phyloP scores from a whole-genome alignment of 108 stramenopile genomes.

The Nitzschia inconspicua region DNA sequence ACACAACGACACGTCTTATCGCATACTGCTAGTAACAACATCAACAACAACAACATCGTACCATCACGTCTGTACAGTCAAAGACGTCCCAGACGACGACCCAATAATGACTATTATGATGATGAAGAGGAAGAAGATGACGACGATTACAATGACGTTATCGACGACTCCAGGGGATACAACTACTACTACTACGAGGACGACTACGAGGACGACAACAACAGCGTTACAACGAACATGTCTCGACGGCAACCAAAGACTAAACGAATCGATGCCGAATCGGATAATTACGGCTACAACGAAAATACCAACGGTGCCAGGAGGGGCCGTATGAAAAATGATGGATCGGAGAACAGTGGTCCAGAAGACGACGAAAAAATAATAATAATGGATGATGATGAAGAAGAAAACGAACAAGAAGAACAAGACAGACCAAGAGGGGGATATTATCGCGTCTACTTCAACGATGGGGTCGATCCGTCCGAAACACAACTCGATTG shows the following conservation, averaged over 20 bases:
- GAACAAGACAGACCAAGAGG: not conserved
- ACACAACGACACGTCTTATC: no score
- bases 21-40: no score
- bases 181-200: not conserved
- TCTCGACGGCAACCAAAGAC: not conserved
- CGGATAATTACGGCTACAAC: not conserved
- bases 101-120: not conserved
- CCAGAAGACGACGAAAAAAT: not conserved
- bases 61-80: not conserved
- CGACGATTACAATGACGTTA: not conserved
- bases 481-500: constrained; percentile 28
- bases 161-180: not conserved
- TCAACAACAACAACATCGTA: not conserved
- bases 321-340: not conserved
- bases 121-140: not conserved
- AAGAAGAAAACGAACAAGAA: not conserved
- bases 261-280: not conserved
- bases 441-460: constrained; percentile 24
- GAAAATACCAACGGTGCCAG: not conserved
- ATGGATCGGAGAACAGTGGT: not conserved
- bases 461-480: constrained; percentile 19
- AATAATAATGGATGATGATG: not conserved
- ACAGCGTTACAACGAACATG: not conserved
- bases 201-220: not conserved
- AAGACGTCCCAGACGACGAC: not conserved